Evolutionary conservation across 2,329 filamentous ascomycete species (phyloP), one percentile per base, ranked within the genome.

Genomic region (Magnaporthiopsis rhizophila): DNA sequence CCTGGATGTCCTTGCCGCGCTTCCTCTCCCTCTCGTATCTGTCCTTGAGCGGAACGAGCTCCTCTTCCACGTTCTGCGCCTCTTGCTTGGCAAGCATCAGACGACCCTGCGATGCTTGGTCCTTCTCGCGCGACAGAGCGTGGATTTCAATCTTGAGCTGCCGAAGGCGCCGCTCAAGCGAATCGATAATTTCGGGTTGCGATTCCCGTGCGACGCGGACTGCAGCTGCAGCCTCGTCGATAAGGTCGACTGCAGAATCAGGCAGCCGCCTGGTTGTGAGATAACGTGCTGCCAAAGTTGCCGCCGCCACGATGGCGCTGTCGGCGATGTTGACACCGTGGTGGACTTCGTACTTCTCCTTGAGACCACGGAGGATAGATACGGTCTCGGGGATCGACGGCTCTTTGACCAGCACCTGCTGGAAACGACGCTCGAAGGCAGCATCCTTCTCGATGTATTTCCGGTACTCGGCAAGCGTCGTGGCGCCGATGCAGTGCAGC

Each of bases 401-500:
- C 74, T 99, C 95, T 79, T 97, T 97, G 75, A 98, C 94, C 59
- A 99, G 78, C 56, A 99, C 95, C 77, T 99, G 95, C 76, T 99
- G 95, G 84, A 99, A 99, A 76, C 95, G 91, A 77, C 95, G 91
- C 78, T 99, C 95, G 74, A 99, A 99, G 60, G 95, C 95, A 59
- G 92, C 90, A 72, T 99, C 95, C 79, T 99, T 99, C 77, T 99
- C 95, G 68, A 99, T 97, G 78, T 99, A 98, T 77, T 99, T 99
- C 61, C 67, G 67, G 78, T 99, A 99, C 76, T 99, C 95, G 67
- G 88, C 87, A 65, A 99, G 84, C 1, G 95, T 99, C 2, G 95
- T 99, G 7, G 95, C 95, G 76, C 95, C 95, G 68, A 99, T 98
- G 73, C 95, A 99, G 82, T 99, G 95, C 66, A 99, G 83, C 76